Evolutionary conservation across 768 basidiomycete species (phyloP).

Genomic region (Crepidotus variabilis): DNA sequence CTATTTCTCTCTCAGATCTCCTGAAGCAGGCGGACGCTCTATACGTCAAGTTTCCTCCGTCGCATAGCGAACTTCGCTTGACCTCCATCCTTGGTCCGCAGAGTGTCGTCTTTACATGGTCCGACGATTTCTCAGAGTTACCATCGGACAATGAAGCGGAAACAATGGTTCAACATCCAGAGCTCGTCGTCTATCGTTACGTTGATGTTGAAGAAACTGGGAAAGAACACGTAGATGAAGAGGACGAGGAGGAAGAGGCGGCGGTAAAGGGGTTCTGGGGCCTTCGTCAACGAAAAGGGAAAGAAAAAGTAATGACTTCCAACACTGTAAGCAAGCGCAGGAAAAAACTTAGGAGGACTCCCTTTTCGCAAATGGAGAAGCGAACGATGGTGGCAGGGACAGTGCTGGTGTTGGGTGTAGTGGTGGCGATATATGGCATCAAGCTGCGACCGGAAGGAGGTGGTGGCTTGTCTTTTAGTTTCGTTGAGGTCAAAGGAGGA

Average conservation of each 20-base stretch:
- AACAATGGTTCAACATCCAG: conserved; percentile 50
- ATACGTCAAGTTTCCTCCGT: conserved; percentile 54
- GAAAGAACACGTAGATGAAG: conserved; percentile 15
- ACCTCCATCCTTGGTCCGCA: conserved; percentile 72
- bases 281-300: conserved; percentile 4
- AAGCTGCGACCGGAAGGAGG: conserved; percentile 22
- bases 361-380: conserved; percentile 27
- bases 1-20: conserved; percentile 37
- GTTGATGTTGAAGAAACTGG: conserved; percentile 29
- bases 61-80: conserved; percentile 49
- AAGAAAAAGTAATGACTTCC: conserved; percentile 8
- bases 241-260: conserved; percentile 18
- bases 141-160: conserved; percentile 58
- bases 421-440: conserved; percentile 57
- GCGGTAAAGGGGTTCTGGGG: conserved; percentile 4
- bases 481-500: conserved; percentile 16
- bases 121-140: conserved; percentile 37
- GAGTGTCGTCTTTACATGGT: conserved; percentile 76
- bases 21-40: conserved; percentile 58
- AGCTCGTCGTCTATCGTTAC: conserved; percentile 54
- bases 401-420: conserved; percentile 66
- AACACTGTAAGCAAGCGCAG: conserved; percentile 13
- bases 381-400: conserved; percentile 58
- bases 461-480: conserved; percentile 15
- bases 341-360: conserved; percentile 20